phyloP scores from a whole-genome alignment of 192 early-diverging fungal genomes.

The Coemansia asiatica region DNA sequence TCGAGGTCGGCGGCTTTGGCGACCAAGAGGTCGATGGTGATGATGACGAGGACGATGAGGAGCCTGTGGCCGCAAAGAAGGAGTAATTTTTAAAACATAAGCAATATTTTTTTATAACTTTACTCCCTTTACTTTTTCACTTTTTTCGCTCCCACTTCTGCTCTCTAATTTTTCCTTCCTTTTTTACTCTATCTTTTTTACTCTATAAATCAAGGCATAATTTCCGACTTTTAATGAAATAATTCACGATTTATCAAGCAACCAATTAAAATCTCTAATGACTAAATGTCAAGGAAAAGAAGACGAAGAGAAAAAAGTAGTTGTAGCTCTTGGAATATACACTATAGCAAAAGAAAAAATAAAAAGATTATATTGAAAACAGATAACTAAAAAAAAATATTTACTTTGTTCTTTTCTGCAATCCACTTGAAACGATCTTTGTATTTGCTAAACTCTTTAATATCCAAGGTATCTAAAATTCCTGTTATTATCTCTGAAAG shows the following conservation, averaged over 20 bases:
- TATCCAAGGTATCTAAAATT: too few relatives aligned
- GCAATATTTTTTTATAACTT: neutral
- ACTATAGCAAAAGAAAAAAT: too few relatives aligned
- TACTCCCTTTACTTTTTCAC: slow-evolving; percentile 2
- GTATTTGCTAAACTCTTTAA: too few relatives aligned
- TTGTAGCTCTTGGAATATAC: too few relatives aligned
- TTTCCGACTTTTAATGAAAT: slow-evolving; percentile 2
- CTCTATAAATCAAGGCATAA: slow-evolving; percentile 4
- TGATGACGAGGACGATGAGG: slow-evolving; percentile 28
- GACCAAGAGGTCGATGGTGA: slow-evolving; percentile 33
- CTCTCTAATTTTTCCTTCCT: slow-evolving; percentile 5
- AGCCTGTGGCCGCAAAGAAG: slow-evolving; percentile 26
- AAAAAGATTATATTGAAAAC: too few relatives aligned
- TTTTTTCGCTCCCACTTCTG: slow-evolving; percentile 1
- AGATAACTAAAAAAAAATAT: slow-evolving; percentile 10
- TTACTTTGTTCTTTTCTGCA: neutral
- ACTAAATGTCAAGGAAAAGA: too few relatives aligned
- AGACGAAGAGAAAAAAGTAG: too few relatives aligned
- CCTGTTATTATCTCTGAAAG: too few relatives aligned
- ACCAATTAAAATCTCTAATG: too few relatives aligned
- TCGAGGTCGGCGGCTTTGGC: slow-evolving; percentile 57
- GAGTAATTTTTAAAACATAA: neutral
- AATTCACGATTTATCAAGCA: too few relatives aligned
- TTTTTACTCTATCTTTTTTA: slow-evolving; percentile 15
- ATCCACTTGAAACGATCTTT: too few relatives aligned